phyloP scores from a whole-genome alignment of 768 basidiomycete genomes.

The Saitozyma podzolica region DNA sequence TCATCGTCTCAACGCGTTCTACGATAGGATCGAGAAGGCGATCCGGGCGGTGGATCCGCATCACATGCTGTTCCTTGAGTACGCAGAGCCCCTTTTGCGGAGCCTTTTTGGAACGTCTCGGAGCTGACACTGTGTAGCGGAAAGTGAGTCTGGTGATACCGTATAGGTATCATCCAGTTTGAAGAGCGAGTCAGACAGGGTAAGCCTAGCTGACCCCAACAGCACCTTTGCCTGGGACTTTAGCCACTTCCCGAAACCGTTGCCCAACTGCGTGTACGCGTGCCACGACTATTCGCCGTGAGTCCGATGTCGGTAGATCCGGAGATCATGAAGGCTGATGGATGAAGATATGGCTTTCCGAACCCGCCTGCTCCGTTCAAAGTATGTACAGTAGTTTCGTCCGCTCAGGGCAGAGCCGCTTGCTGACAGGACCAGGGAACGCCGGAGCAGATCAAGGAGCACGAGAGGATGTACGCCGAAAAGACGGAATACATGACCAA shows the following conservation, averaged over 20 bases:
- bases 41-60: slow-evolving; percentile 70
- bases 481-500: slow-evolving; percentile 75
- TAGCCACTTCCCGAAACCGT: slow-evolving; percentile 55
- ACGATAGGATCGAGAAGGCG: slow-evolving; percentile 66
- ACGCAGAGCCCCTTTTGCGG: not conserved
- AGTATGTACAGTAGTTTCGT: slow-evolving; percentile 22
- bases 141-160: slow-evolving; percentile 1
- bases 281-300: slow-evolving; percentile 69
- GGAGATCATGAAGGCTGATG: too few relatives aligned
- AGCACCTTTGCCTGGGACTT: slow-evolving; percentile 69
- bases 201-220: not conserved
- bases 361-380: slow-evolving; percentile 61
- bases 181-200: too few relatives aligned
- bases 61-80: slow-evolving; percentile 74
- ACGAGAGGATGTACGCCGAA: slow-evolving; percentile 59
- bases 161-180: too few relatives aligned
- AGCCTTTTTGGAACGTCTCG: not conserved
- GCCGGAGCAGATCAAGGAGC: slow-evolving; percentile 29
- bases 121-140: slow-evolving; percentile 50
- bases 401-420: not conserved
- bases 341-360: slow-evolving; percentile 65
- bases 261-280: slow-evolving; percentile 72
- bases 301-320: too few relatives aligned
- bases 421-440: slow-evolving; percentile 11
- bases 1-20: slow-evolving; percentile 65